phyloP scores from a whole-genome alignment of 2,329 filamentous ascomycete species.

The Talaromyces pinophilus region DNA sequence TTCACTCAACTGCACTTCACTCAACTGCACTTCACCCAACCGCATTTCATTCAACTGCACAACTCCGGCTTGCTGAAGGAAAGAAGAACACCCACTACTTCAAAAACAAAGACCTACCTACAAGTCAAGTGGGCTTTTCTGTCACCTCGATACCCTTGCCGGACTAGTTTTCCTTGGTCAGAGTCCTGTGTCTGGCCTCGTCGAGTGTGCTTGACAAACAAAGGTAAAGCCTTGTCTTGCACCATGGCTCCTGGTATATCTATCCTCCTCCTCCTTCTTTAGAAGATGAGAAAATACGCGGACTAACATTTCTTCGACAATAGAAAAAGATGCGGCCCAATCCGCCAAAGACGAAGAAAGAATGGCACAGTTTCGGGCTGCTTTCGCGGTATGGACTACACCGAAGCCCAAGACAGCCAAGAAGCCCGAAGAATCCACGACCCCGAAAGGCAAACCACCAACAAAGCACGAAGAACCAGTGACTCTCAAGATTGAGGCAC shows the following conservation, averaged over 20 bases:
- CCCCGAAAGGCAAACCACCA: not conserved
- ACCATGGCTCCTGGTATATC: constrained; percentile 1
- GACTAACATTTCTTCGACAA: not conserved
- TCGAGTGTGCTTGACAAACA: not conserved
- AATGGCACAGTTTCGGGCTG: not conserved
- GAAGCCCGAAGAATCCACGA: not conserved
- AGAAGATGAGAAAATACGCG: not conserved
- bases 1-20: not conserved
- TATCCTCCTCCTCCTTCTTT: not conserved
- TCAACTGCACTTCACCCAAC: not conserved
- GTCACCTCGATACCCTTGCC: not conserved
- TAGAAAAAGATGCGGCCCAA: not conserved
- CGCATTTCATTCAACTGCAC: not conserved
- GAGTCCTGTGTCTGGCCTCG: not conserved
- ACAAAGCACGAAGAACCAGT: not conserved
- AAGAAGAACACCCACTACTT: not conserved
- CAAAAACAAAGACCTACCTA: not conserved
- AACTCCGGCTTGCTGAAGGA: not conserved
- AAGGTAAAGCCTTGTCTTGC: not conserved
- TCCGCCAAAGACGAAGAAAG: not conserved
- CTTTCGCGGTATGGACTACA: not conserved
- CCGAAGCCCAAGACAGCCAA: not conserved
- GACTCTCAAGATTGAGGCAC: not conserved
- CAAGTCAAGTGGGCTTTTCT: not conserved
- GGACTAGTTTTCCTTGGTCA: not conserved